A percentile compares a stretch with the other conserved stretches of the same genome.
These are phyloP conservation scores for Stephania yunnanensis DNA, from an alignment of 164 flowering plant species.

Conservation along the genomic window DNA sequence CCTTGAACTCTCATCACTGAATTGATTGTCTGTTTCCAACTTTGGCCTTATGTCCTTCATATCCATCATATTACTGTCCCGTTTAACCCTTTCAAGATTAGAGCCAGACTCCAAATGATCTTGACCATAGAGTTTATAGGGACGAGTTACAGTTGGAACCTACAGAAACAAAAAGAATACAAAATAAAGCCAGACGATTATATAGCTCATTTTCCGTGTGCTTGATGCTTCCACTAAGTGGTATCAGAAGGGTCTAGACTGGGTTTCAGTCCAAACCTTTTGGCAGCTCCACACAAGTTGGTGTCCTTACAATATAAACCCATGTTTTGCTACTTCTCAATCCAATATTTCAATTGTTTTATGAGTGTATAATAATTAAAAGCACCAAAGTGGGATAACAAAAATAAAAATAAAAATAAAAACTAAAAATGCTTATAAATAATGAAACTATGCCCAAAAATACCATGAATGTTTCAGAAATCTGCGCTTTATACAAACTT, in stretches of 20 bases:
- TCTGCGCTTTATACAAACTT: conserved; percentile 25
- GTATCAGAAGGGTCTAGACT: neutral
- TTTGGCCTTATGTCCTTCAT: conserved; percentile 15
- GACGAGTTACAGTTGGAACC: conserved; percentile 29
- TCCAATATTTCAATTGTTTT: neutral
- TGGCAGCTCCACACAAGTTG: neutral
- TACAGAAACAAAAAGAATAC: conserved; percentile 19
- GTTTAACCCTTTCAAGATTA: conserved; percentile 27
- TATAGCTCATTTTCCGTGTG: neutral
- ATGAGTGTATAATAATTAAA: neutral
- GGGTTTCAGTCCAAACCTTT: neutral
- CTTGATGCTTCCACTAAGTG: neutral
- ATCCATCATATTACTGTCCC: conserved; percentile 21
- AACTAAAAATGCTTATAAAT: neutral
- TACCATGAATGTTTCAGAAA: conserved; percentile 38
- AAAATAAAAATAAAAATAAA: neutral
- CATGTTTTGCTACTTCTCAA: neutral
- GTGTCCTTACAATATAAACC: neutral
- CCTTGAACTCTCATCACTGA: conserved; percentile 9
- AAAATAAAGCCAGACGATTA: neutral
- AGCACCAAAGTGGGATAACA: neutral
- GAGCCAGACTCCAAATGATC: conserved; percentile 26
- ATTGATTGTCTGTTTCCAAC: conserved; percentile 21
- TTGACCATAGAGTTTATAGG: conserved; percentile 19
- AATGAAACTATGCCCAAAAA: conserved; percentile 12